phyloP scores from a whole-genome alignment of 139 green algal species.

The Picochlorum sp. region DNA sequence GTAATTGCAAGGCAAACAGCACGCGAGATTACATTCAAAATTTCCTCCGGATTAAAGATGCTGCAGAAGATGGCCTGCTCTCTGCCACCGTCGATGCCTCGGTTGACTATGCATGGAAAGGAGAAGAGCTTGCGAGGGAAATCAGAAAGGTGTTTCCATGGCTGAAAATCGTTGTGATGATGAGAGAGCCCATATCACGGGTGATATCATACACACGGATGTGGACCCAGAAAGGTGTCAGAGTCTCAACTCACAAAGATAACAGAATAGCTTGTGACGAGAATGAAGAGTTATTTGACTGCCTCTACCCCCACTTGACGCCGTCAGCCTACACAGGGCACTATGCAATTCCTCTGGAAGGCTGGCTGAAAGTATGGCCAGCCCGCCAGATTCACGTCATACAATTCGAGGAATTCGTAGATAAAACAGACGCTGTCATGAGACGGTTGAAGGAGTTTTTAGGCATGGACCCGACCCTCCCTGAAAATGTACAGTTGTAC shows the following conservation, averaged over 20 bases:
- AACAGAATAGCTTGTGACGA: conserved; percentile 5
- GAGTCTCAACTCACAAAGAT: background rate
- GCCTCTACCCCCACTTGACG: background rate
- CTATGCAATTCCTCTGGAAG: conserved; percentile 11
- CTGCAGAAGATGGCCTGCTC: background rate
- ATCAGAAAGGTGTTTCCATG: conserved; percentile 11
- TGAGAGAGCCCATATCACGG: conserved; percentile 11
- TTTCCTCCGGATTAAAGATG: conserved; percentile 9
- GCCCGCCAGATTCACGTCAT: conserved; percentile 10
- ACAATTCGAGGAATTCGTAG: conserved; percentile 10
- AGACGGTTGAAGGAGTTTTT: conserved; percentile 11
- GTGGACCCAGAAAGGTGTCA: conserved; percentile 4
- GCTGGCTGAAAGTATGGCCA: conserved; percentile 7
- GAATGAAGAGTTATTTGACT: background rate
- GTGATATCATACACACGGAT: conserved; percentile 13
- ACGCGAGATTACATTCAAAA: background rate
- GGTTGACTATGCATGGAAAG: conserved; percentile 13
- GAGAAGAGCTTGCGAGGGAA: conserved; percentile 2
- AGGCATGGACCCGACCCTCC: conserved; percentile 9
- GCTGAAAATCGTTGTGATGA: conserved; percentile 12
- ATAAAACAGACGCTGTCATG: background rate
- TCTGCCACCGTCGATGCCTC: conserved; percentile 3
- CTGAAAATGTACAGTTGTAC: background rate
- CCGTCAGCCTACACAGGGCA: background rate
- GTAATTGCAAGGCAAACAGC: conserved; percentile 3